Evolutionary conservation across 73 alveolate species (phyloP), one percentile per base, ranked within the genome.

Genomic region (Symbiodinium pilosum): DNA sequence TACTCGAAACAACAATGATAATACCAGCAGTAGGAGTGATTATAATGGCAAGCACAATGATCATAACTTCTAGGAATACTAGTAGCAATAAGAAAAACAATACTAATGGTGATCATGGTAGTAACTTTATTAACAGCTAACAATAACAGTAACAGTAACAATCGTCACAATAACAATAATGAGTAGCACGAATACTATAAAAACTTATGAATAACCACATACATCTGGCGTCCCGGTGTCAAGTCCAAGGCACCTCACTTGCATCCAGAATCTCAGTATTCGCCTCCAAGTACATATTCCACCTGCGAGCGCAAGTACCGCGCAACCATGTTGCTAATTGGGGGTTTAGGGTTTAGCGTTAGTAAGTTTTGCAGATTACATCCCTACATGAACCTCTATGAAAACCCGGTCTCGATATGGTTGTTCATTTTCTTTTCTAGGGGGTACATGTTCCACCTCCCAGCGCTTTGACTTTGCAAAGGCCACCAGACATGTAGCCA

Each of bases 231-330:
- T 47, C n/a, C n/a, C n/a, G n/a, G n/a, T n/a, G n/a, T n/a, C 30
- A 34, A n/a, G 81, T 38, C 81, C 41, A 38, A 52, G 71, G 56
- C 0, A 73, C 68, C 4, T 59, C 95, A 39, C 73, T 14, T 43
- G 87, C 75, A 68, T 68, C 97, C 83, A 68, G 54, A 11, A 68
- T 43, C 47, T 68, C 47, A 24, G 77, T 52, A 34, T 69, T 91
- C 54, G 41, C 97, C 81, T 91, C 97, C 88, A 91, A 36, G 81
- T 91, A 91, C 97, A 91, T 91, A 39, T 91, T 91, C 97, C 97
- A 91, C 54, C 97, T 64, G 59, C 21, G 21, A 47, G 59, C 21
- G 59, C 6, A n/a, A n/a, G n/a, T n/a, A n/a, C n/a, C n/a, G n/a
- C n/a, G n/a, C n/a, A n/a, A n/a, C n/a, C n/a, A n/a, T n/a, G n/a